A percentile compares a stretch with the other conserved stretches of the same genome.
phyloP scores from a whole-genome alignment of 805 yeast species.

The Yamadazyma scolyti region DNA sequence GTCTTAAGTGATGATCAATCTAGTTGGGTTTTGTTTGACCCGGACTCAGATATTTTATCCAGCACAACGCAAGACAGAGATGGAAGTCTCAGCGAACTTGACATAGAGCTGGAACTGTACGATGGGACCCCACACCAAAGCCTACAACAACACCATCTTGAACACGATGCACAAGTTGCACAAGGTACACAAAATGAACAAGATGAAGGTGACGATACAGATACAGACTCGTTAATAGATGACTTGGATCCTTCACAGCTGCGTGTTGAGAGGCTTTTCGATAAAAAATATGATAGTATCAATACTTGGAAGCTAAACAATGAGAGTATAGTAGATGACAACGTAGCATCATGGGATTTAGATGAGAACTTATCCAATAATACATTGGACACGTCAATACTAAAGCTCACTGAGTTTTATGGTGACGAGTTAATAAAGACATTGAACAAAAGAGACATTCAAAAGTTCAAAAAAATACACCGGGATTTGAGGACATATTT shows the following conservation, averaged over 20 bases:
- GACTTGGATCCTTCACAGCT: constrained; percentile 11
- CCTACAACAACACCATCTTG: constrained; percentile 4
- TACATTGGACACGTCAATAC: constrained; percentile 12
- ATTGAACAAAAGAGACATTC: constrained; percentile 19
- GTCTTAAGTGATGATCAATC: constrained; percentile 21
- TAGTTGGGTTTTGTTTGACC: constrained; percentile 27
- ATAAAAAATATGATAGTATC: constrained; percentile 12
- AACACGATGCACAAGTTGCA: constrained; percentile 4
- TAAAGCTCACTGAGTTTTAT: constrained; percentile 17
- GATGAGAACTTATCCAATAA: constrained; percentile 21
- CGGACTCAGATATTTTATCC: constrained; percentile 27
- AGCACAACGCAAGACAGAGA: constrained; percentile 12
- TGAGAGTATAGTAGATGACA: constrained; percentile 26
- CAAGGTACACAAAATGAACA: constrained; percentile 4
- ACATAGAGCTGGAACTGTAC: constrained; percentile 1
- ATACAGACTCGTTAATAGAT: constrained; percentile 10
- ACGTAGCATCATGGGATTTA: constrained; percentile 35
- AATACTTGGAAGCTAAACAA: constrained; percentile 18
- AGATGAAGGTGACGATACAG: constrained; percentile 9
- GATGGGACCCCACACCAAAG: background rate
- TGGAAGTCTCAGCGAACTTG: constrained; percentile 4
- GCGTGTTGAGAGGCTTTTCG: constrained; percentile 7
- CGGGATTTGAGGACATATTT: constrained; percentile 10
- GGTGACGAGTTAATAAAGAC: constrained; percentile 28
- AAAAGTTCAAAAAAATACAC: constrained; percentile 21